Evolutionary conservation across 2,329 filamentous ascomycete genomes (phyloP).

Genomic region (Diaporthe amygdali): DNA sequence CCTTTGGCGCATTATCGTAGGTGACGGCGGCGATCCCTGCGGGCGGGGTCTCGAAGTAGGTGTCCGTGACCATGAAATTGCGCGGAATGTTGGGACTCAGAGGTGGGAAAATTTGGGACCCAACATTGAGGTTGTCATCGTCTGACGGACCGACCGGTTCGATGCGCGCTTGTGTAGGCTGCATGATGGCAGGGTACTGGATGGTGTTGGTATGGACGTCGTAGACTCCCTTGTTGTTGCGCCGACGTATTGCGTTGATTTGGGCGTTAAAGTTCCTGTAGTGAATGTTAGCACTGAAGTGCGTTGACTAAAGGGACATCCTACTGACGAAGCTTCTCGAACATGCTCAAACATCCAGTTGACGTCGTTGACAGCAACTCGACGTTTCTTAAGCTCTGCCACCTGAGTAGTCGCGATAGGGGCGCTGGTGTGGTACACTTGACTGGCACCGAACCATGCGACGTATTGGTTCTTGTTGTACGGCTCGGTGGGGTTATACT

Average conservation of each 20-base stretch:
- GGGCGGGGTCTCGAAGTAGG: slow-evolving; percentile 56
- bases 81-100: slow-evolving; percentile 55
- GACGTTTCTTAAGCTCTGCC: slow-evolving; percentile 79
- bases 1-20: slow-evolving; percentile 47
- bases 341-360: slow-evolving; percentile 99
- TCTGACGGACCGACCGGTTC: slow-evolving; percentile 67
- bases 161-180: slow-evolving; percentile 86
- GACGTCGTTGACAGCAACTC: slow-evolving; percentile 85
- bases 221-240: slow-evolving; percentile 79
- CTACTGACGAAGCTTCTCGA: slow-evolving; percentile 79
- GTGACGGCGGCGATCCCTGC: slow-evolving; percentile 50
- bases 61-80: slow-evolving; percentile 63
- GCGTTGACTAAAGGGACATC: neutral
- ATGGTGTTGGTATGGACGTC: slow-evolving; percentile 93
- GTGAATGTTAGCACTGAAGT: slow-evolving; percentile 16
- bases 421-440: slow-evolving; percentile 86
- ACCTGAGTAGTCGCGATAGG: slow-evolving; percentile 76
- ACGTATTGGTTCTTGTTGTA: slow-evolving; percentile 99
- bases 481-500: slow-evolving; percentile 75
- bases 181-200: slow-evolving; percentile 86
- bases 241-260: slow-evolving; percentile 70
- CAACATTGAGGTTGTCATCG: slow-evolving; percentile 34
- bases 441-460: slow-evolving; percentile 96
- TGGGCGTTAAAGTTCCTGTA: slow-evolving; percentile 81
- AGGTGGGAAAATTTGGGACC: slow-evolving; percentile 48